These are phyloP conservation scores for Coffea canephora DNA, from an alignment of 257 asterid genomes.

Conservation along the genomic window DNA sequence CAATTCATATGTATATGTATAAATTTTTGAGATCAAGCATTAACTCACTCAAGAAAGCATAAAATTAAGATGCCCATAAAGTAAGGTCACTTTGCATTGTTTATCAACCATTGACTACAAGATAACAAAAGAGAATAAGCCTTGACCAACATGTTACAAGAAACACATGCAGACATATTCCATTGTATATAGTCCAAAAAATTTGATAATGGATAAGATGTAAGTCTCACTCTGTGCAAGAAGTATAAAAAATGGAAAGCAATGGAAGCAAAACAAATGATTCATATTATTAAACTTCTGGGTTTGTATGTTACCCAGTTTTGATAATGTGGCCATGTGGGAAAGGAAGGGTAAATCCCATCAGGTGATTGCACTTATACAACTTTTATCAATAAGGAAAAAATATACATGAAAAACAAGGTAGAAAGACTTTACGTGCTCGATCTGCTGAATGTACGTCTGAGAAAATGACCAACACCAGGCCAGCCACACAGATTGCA, in stretches of 20 bases:
- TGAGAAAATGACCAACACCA: slow-evolving; percentile 71
- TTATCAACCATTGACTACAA: neutral
- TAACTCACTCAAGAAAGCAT: neutral
- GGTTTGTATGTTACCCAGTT: neutral
- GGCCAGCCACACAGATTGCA: slow-evolving; percentile 70
- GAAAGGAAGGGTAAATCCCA: neutral
- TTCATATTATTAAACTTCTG: neutral
- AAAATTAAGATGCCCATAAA: neutral
- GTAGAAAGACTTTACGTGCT: slow-evolving; percentile 46
- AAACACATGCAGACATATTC: neutral
- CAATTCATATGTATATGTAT: neutral
- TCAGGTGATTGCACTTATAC: neutral
- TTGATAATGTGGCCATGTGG: neutral
- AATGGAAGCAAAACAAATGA: neutral
- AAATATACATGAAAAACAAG: neutral
- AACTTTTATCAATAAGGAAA: neutral
- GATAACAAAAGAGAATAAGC: neutral
- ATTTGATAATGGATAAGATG: neutral
- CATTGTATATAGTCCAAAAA: neutral
- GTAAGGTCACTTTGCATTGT: neutral
- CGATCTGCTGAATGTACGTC: slow-evolving; percentile 86
- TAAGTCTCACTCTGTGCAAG: neutral
- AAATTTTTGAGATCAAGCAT: neutral
- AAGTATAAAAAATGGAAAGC: neutral
- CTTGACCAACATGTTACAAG: neutral